These are phyloP conservation scores for Termitomyces titanicus DNA, from an alignment of 768 basidiomycete species.

Conservation along the genomic window DNA sequence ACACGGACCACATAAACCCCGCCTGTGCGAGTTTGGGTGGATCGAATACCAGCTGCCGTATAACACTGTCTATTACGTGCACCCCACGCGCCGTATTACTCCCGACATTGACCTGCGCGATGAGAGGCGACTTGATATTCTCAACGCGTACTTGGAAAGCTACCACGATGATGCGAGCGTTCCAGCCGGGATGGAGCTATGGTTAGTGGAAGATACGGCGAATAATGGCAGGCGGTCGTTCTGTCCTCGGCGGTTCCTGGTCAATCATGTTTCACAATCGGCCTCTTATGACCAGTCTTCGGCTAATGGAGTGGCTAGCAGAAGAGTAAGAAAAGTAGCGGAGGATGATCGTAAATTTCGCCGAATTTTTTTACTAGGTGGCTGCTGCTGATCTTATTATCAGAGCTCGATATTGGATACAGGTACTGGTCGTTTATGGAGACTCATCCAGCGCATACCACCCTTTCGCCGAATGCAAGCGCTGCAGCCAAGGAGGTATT, in stretches of 20 bases:
- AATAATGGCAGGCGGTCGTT: constrained; percentile 19
- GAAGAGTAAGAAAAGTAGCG: constrained; percentile 19
- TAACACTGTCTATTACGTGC: constrained; percentile 64
- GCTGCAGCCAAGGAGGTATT: constrained; percentile 72
- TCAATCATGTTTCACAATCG: constrained; percentile 59
- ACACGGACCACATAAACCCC: constrained; percentile 23
- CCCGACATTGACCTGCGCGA: constrained; percentile 69
- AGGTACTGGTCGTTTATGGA: constrained; percentile 83
- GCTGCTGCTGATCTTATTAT: neutral
- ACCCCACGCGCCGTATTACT: constrained; percentile 56
- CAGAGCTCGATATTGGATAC: constrained; percentile 74
- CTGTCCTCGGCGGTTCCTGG: constrained; percentile 49
- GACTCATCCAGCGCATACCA: constrained; percentile 68
- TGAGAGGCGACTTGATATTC: constrained; percentile 42
- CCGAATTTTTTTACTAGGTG: neutral
- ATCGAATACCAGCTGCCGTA: constrained; percentile 75
- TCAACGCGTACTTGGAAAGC: constrained; percentile 45
- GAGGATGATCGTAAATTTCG: constrained; percentile 44
- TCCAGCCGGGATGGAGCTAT: constrained; percentile 49
- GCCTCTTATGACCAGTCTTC: constrained; percentile 45
- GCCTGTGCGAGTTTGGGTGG: constrained; percentile 64
- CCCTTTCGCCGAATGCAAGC: constrained; percentile 51
- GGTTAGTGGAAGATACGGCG: constrained; percentile 48
- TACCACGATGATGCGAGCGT: constrained; percentile 25
- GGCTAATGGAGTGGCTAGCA: constrained; percentile 19